Evolutionary conservation across 164 flowering plant species (phyloP).

Genomic region (Buxus sempervirens): DNA sequence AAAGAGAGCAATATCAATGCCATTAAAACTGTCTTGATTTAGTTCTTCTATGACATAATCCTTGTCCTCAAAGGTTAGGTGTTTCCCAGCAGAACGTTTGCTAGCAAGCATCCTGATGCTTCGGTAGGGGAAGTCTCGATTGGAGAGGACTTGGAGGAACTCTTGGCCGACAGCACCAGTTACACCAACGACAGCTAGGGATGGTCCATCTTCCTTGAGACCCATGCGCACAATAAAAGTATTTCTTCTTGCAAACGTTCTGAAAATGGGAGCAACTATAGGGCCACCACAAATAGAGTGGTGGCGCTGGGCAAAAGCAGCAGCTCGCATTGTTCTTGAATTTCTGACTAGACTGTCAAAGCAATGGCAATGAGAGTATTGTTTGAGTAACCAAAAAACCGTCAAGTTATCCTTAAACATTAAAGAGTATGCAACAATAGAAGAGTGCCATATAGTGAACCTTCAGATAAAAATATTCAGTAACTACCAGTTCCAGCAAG

Average conservation of each 20-base stretch:
- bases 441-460: no score
- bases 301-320: constrained; percentile 3
- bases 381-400: background rate
- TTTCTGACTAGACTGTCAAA: background rate
- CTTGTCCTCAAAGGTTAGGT: constrained; percentile 43
- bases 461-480: background rate
- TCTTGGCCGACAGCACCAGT: constrained; percentile 99
- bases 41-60: constrained; percentile 77
- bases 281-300: constrained; percentile 3
- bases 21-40: constrained; percentile 65
- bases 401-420: background rate
- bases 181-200: constrained; percentile 95
- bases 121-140: constrained; percentile 80
- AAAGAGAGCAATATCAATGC: constrained; percentile 85
- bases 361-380: background rate
- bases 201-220: constrained; percentile 62
- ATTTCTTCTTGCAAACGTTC: constrained; percentile 5
- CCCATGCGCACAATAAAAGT: constrained; percentile 37
- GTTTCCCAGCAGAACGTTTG: constrained; percentile 82
- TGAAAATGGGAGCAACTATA: background rate
- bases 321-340: constrained; percentile 10
- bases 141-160: constrained; percentile 84
- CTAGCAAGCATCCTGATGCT: constrained; percentile 88
- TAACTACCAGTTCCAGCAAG: background rate
- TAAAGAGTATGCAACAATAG: no score